A percentile compares a stretch with the other conserved stretches of the same genome.
Evolutionary conservation across 164 flowering plant genomes (phyloP).

Genomic region (Magnolia sinica): DNA sequence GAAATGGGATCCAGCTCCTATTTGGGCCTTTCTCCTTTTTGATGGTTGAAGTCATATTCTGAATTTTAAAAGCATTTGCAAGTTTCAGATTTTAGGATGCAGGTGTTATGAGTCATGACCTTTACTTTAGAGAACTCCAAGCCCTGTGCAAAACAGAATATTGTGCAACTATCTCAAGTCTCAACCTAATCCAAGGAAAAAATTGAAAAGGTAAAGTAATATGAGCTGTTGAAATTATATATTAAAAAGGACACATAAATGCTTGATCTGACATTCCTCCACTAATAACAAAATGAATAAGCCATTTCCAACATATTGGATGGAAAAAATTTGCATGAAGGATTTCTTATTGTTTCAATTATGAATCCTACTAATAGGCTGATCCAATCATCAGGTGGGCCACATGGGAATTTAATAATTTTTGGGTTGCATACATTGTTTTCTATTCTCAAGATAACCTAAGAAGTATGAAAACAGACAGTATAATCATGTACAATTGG

Average conservation of each 20-base stretch:
- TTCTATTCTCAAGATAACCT: too few species aligned
- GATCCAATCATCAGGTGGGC: too few species aligned
- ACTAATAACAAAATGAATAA: neutral
- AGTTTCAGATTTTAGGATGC: neutral
- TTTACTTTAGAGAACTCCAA: conserved; percentile 87
- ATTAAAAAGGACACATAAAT: neutral
- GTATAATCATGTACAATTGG: too few species aligned
- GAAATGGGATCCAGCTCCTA: neutral
- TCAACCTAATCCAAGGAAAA: conserved; percentile 58
- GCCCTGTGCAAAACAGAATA: conserved; percentile 96
- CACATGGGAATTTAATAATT: too few species aligned
- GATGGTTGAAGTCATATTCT: neutral
- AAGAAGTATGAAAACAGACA: too few species aligned
- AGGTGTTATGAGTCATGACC: conserved; percentile 31
- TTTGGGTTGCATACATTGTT: too few species aligned
- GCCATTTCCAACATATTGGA: neutral
- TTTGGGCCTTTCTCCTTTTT: neutral
- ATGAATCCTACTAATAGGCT: neutral
- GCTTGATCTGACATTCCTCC: neutral
- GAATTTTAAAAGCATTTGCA: neutral
- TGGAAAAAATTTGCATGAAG: neutral
- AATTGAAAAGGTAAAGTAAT: neutral
- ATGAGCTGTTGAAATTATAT: neutral
- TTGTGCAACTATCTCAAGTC: conserved; percentile 61
- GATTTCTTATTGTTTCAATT: neutral